These are phyloP conservation scores for Pouteria glomerata DNA, from an alignment of 148 eudicot genomes.

Conservation along the genomic window DNA sequence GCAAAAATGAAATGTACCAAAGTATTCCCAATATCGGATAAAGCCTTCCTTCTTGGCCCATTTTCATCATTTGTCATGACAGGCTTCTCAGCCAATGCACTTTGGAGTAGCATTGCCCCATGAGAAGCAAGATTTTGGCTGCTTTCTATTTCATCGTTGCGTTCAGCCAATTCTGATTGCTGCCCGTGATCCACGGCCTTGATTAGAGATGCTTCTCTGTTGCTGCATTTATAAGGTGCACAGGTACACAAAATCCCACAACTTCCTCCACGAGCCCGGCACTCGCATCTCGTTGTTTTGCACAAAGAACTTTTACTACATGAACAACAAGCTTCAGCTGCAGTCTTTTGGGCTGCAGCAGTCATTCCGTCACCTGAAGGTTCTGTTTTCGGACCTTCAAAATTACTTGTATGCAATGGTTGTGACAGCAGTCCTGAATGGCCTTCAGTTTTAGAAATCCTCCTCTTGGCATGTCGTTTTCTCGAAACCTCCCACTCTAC, in stretches of 20 bases:
- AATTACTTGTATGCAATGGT: conserved; percentile 19
- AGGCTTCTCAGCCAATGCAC: conserved; percentile 60
- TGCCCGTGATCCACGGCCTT: conserved; percentile 15
- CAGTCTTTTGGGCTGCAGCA: conserved; percentile 22
- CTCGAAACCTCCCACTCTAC: conserved; percentile 17
- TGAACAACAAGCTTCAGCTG: conserved; percentile 48
- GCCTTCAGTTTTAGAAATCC: conserved; percentile 28
- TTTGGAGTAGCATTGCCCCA: conserved; percentile 72
- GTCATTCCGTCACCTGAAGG: conserved; percentile 12
- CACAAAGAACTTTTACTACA: conserved; percentile 66
- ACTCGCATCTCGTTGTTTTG: conserved; percentile 77
- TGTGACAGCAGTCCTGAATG: conserved; percentile 19
- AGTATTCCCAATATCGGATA: conserved; percentile 88
- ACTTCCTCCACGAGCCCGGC: conserved; percentile 52
- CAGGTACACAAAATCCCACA: conserved; percentile 66
- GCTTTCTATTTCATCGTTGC: conserved; percentile 21
- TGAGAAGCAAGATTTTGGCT: conserved; percentile 56
- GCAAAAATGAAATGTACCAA: conserved; percentile 29
- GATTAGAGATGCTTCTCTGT: conserved; percentile 30
- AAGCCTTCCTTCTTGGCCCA: conserved; percentile 55
- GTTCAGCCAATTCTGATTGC: conserved; percentile 12
- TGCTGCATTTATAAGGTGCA: conserved; percentile 54
- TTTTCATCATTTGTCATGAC: conserved; percentile 32
- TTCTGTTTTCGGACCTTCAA: conserved; percentile 20
- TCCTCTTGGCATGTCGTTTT: conserved; percentile 27